phyloP scores from a whole-genome alignment of 495 filamentous ascomycete genomes.

The Venustampulla echinocandica region DNA sequence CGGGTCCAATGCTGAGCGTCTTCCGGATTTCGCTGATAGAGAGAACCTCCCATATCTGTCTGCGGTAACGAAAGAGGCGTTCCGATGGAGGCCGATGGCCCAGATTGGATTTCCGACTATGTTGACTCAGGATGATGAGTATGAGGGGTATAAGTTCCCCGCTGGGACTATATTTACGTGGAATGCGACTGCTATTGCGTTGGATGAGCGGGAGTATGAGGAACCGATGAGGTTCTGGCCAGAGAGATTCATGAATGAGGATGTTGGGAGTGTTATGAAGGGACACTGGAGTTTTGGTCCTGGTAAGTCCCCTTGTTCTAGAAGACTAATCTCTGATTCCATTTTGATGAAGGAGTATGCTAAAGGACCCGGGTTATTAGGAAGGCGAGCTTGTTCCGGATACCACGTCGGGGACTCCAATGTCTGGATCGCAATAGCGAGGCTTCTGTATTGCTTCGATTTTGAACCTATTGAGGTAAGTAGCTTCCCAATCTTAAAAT shows the following conservation, averaged over 20 bases:
- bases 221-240: constrained; percentile 30
- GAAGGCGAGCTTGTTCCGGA: neutral
- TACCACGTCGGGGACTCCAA: neutral
- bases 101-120: constrained; percentile 13
- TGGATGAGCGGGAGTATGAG: constrained; percentile 20
- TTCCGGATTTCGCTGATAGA: constrained; percentile 26
- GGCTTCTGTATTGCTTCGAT: neutral
- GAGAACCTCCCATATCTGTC: neutral
- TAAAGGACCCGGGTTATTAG: too few relatives aligned
- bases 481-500: neutral
- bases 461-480: neutral
- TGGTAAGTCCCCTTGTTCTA: too few relatives aligned
- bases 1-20: constrained; percentile 19
- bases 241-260: constrained; percentile 36
- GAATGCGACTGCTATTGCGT: constrained; percentile 21
- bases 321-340: too few relatives aligned
- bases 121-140: constrained; percentile 34
- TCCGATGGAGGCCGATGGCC: neutral
- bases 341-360: too few relatives aligned
- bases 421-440: neutral
- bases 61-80: neutral
- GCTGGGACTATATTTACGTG: constrained; percentile 32
- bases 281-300: constrained; percentile 33
- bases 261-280: constrained; percentile 25
- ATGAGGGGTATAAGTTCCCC: constrained; percentile 39